phyloP scores from a whole-genome alignment of 305 asterid genomes.

The Fraxinus nigra region DNA sequence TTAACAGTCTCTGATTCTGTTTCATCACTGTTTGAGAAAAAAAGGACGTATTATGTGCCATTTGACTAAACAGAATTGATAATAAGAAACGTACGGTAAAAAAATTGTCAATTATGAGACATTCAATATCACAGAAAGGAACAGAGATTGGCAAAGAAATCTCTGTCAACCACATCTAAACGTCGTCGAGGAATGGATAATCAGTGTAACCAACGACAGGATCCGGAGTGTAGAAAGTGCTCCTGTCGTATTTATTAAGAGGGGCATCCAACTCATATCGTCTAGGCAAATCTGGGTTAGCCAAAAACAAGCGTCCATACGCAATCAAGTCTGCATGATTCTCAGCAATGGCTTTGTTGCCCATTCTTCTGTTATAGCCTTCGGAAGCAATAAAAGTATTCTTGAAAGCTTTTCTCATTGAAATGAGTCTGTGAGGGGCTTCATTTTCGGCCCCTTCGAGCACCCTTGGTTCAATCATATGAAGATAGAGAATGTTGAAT shows the following conservation, averaged over 20 bases:
- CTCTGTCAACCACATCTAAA: neutral
- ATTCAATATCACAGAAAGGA: neutral
- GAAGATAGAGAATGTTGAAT: constrained; percentile 23
- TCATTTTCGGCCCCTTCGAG: neutral
- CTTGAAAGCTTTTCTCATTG: constrained; percentile 25
- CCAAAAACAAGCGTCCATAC: constrained; percentile 46
- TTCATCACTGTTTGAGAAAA: neutral
- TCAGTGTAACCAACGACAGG: constrained; percentile 54
- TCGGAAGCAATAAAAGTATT: constrained; percentile 28
- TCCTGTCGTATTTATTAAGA: constrained; percentile 36
- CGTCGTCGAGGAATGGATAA: constrained; percentile 43
- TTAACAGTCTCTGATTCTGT: neutral
- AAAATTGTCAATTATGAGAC: neutral
- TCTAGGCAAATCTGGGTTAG: constrained; percentile 49
- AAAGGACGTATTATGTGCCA: neutral
- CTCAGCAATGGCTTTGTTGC: constrained; percentile 28
- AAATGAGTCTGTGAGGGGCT: constrained; percentile 16
- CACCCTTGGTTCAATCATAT: constrained; percentile 27
- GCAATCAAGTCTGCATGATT: constrained; percentile 37
- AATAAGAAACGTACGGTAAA: neutral
- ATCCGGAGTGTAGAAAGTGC: constrained; percentile 38
- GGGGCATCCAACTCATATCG: constrained; percentile 35
- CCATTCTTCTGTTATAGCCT: constrained; percentile 31
- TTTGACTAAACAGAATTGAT: neutral
- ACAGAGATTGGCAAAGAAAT: neutral